Evolutionary conservation across 208 protist genomes (phyloP).

Genomic region (Acanthamoeba royreba): DNA sequence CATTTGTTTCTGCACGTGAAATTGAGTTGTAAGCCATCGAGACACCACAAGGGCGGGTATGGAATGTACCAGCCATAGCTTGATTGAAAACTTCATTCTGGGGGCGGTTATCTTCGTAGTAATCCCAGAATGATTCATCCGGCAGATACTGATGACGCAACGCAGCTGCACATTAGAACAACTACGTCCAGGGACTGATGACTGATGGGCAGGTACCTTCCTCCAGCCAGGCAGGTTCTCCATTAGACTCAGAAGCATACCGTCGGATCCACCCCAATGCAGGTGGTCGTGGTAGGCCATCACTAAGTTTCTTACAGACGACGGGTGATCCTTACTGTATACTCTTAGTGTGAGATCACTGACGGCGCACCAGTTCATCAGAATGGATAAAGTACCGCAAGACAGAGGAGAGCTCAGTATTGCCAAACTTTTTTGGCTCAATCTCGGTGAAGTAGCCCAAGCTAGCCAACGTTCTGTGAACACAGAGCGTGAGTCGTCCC

Average conservation of each 20-base stretch:
- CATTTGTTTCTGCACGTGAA: not conserved
- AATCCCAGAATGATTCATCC: not conserved
- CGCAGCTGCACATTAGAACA: not conserved
- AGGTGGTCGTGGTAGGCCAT: not conserved
- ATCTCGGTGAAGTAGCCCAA: not conserved
- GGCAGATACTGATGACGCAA: not conserved
- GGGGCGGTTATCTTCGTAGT: constrained; percentile 8
- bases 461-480: not conserved
- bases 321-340: not conserved
- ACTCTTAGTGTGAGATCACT: not conserved
- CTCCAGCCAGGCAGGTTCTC: not conserved
- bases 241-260: not conserved
- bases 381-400: not conserved
- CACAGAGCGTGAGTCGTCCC: not conserved
- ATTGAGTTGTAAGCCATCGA: not conserved
- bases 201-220: not conserved
- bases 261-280: constrained; percentile 11
- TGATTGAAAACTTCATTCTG: constrained; percentile 14
- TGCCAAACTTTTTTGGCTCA: not conserved
- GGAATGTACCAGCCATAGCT: not conserved
- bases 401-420: not conserved
- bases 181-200: not conserved
- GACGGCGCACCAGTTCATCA: not conserved
- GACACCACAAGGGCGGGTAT: not conserved
- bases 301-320: not conserved